phyloP scores from a whole-genome alignment of 1,139 yeast genomes.

The Debaryomyces sp. region DNA sequence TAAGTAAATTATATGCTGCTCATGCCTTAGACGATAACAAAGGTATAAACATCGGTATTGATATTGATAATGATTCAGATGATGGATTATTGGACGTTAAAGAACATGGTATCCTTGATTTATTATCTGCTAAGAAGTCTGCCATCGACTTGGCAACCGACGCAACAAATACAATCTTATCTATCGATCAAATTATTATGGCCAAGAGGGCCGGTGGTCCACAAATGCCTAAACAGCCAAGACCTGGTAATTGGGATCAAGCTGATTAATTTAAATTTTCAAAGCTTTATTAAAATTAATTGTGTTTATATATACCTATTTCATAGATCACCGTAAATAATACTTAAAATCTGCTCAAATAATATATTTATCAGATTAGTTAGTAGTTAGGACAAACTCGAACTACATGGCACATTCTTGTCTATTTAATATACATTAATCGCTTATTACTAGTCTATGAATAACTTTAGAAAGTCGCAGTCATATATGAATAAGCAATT shows the following conservation, averaged over 20 bases:
- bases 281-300: background rate
- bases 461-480: background rate
- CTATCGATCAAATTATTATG: constrained; percentile 91
- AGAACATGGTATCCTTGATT: constrained; percentile 73
- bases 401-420: background rate
- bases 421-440: background rate
- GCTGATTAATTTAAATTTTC: constrained; percentile 56
- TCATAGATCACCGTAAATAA: background rate
- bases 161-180: constrained; percentile 87
- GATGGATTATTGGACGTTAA: constrained; percentile 76
- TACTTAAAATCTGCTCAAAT: background rate
- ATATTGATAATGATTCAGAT: constrained; percentile 64
- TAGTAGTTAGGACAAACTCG: background rate
- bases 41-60: constrained; percentile 62
- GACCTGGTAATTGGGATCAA: constrained; percentile 97
- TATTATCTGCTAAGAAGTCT: constrained; percentile 76
- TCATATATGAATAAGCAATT: background rate
- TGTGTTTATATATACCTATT: constrained; percentile 7
- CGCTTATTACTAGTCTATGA: background rate
- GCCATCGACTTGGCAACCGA: constrained; percentile 95
- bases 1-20: constrained; percentile 86
- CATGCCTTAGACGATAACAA: constrained; percentile 51
- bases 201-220: constrained; percentile 99
- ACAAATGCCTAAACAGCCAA: constrained; percentile 81
- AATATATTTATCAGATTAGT: background rate